Evolutionary conservation across 2,329 filamentous ascomycete species (phyloP).

Genomic region (Ophiostoma perfectum): DNA sequence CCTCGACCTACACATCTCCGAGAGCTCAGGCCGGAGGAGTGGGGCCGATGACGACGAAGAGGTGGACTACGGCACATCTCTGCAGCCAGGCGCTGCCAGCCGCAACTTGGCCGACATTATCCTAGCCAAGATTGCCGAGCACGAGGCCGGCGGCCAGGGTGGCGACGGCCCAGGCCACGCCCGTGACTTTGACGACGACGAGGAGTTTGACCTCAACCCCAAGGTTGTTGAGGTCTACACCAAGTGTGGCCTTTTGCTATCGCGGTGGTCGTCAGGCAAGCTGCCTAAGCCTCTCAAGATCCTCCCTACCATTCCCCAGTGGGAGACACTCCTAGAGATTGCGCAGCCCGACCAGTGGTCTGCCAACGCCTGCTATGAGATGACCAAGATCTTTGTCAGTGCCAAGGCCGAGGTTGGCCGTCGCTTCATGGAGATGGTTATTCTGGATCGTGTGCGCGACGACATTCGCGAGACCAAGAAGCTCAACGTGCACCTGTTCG

Average conservation of each 20-base stretch:
- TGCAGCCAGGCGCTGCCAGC: slow-evolving; percentile 27
- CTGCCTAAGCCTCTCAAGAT: slow-evolving; percentile 98
- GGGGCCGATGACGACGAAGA: slow-evolving; percentile 42
- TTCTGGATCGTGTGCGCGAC: slow-evolving; percentile 85
- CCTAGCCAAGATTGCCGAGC: slow-evolving; percentile 84
- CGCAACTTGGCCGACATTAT: slow-evolving; percentile 92
- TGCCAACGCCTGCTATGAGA: slow-evolving; percentile 75
- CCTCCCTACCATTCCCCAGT: slow-evolving; percentile 83
- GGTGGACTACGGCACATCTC: neutral
- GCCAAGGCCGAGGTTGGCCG: slow-evolving; percentile 74
- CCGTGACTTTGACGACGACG: slow-evolving; percentile 31
- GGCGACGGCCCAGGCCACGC: slow-evolving; percentile 4
- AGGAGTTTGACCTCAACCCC: slow-evolving; percentile 70
- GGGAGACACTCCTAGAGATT: slow-evolving; percentile 44
- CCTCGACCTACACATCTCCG: slow-evolving; percentile 24
- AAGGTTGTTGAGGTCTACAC: slow-evolving; percentile 94
- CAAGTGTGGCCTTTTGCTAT: slow-evolving; percentile 80
- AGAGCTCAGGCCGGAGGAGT: neutral
- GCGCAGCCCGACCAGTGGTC: slow-evolving; percentile 61
- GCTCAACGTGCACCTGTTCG: slow-evolving; percentile 92
- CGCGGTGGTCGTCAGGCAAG: slow-evolving; percentile 86
- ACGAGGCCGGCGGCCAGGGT: slow-evolving; percentile 55
- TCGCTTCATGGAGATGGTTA: slow-evolving; percentile 77
- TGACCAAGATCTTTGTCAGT: slow-evolving; percentile 87
- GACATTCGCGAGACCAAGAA: slow-evolving; percentile 94